Conservation (phyloP, 192 early-diverging fungal genomes). For the Dissophora ornata region DNA sequence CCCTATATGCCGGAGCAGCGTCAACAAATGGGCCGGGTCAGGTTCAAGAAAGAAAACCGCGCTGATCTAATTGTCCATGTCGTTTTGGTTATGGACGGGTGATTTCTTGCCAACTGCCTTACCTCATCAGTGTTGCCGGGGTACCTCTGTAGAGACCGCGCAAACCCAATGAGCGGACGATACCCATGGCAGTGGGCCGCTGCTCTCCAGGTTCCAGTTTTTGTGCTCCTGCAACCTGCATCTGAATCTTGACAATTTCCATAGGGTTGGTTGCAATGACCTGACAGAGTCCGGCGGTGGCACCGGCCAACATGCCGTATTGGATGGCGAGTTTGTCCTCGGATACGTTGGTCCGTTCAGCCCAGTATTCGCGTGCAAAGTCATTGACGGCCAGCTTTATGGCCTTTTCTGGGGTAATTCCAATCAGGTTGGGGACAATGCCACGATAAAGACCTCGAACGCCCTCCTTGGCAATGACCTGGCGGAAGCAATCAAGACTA, state of each 20-base stretch:
- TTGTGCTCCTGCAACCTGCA: constrained; percentile 58
- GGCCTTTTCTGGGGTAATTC: constrained; percentile 69
- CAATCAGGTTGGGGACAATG: constrained; percentile 60
- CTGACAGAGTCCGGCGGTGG: constrained; percentile 65
- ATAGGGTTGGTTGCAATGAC: constrained; percentile 70
- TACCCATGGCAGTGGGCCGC: constrained; percentile 38
- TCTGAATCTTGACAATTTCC: constrained; percentile 69
- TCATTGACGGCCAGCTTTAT: constrained; percentile 71
- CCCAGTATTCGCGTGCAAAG: constrained; percentile 58
- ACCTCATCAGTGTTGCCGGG: constrained; percentile 57
- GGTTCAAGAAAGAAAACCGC: background rate
- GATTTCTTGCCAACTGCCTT: no score
- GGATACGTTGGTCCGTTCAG: constrained; percentile 27
- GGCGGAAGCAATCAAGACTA: constrained; percentile 54
- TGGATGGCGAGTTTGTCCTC: constrained; percentile 53
- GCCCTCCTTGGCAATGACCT: constrained; percentile 57
- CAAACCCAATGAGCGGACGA: constrained; percentile 59
- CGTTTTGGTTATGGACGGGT: no score
- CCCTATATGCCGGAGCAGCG: constrained; percentile 19
- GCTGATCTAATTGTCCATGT: no score
- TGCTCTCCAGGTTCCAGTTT: constrained; percentile 29
- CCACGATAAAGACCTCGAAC: constrained; percentile 61
- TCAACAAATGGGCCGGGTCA: background rate
- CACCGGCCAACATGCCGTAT: constrained; percentile 64
- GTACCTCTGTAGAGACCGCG: constrained; percentile 61